Percentiles rank a stretch among this genome's conserved stretches.
Conservation (phyloP, 2,329 filamentous ascomycete species). For the Botryosphaeria dothidea region DNA sequence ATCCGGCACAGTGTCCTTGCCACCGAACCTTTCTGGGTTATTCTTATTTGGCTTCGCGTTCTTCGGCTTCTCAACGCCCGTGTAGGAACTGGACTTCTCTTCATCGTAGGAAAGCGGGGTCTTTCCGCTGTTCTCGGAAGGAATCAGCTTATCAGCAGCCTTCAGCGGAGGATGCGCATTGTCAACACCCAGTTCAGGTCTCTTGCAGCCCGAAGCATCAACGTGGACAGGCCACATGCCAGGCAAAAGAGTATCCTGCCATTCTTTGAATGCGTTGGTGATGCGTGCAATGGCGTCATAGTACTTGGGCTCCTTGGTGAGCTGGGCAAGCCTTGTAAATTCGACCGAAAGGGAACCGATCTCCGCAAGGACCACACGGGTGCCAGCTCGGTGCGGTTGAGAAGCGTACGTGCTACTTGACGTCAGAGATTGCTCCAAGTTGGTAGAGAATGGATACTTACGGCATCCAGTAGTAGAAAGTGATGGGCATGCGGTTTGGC, state of each 20-base stretch:
- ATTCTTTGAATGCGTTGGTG: conserved; percentile 41
- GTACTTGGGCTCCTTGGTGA: conserved; percentile 48
- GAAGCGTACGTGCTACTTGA: conserved; percentile 10
- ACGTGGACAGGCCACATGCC: conserved; percentile 52
- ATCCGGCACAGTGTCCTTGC: conserved; percentile 17
- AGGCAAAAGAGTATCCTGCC: conserved; percentile 46
- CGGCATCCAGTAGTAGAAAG: conserved; percentile 58
- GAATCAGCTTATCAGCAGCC: not conserved
- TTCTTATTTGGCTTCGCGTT: not conserved
- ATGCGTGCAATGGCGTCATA: conserved; percentile 51
- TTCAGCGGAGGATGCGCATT: conserved; percentile 1
- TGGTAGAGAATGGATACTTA: conserved; percentile 21
- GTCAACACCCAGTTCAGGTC: not conserved
- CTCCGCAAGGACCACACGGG: conserved; percentile 47
- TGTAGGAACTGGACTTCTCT: not conserved
- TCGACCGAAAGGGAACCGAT: conserved; percentile 51
- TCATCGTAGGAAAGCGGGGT: not conserved
- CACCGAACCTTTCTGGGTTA: conserved; percentile 7
- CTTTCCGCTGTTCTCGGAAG: not conserved
- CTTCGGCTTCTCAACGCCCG: conserved; percentile 44
- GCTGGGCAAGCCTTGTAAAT: conserved; percentile 48
- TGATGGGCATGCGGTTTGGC: conserved; percentile 65
- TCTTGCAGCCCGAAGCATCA: conserved; percentile 31
- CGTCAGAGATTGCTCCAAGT: not conserved
- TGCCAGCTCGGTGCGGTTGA: conserved; percentile 41